These are phyloP conservation scores for Trichophaea hybrida DNA, from an alignment of 2,329 filamentous ascomycete species.

Conservation along the genomic window DNA sequence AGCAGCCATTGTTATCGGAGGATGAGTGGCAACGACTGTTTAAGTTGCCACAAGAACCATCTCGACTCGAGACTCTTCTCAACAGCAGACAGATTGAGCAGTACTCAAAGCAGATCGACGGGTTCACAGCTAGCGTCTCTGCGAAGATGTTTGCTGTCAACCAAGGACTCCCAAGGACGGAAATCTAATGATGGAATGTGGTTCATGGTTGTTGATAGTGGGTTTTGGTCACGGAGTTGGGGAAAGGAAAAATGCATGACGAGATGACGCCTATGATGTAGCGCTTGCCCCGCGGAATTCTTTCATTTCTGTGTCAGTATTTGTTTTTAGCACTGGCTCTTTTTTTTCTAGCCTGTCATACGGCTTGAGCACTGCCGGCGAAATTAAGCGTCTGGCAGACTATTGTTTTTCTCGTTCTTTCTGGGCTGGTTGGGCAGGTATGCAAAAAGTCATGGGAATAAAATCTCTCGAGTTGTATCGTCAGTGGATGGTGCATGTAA, in stretches of 20 bases:
- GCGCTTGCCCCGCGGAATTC: background rate
- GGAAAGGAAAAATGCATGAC: background rate
- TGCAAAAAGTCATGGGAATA: background rate
- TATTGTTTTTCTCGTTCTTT: too few relatives aligned
- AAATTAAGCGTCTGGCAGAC: too few relatives aligned
- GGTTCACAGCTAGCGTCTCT: slow-evolving; percentile 79
- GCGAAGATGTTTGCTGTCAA: slow-evolving; percentile 98
- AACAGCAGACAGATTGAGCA: slow-evolving; percentile 95
- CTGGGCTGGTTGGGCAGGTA: background rate
- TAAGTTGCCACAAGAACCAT: slow-evolving; percentile 93
- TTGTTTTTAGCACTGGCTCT: background rate
- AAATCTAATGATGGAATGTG: slow-evolving; percentile 4
- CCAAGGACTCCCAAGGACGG: slow-evolving; percentile 32
- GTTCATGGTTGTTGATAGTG: background rate
- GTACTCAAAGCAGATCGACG: slow-evolving; percentile 93
- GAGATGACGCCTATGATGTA: background rate
- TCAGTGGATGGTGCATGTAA: too few relatives aligned
- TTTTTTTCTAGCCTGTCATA: background rate
- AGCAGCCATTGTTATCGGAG: slow-evolving; percentile 79
- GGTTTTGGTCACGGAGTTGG: background rate
- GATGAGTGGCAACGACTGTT: slow-evolving; percentile 97
- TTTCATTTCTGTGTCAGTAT: background rate
- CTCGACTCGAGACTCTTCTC: slow-evolving; percentile 80
- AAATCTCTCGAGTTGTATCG: background rate
- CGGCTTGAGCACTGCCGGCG: background rate